Conservation (phyloP, 1,284 basidiomycete genomes). For the Microbotryum silenes-acaulis region DNA sequence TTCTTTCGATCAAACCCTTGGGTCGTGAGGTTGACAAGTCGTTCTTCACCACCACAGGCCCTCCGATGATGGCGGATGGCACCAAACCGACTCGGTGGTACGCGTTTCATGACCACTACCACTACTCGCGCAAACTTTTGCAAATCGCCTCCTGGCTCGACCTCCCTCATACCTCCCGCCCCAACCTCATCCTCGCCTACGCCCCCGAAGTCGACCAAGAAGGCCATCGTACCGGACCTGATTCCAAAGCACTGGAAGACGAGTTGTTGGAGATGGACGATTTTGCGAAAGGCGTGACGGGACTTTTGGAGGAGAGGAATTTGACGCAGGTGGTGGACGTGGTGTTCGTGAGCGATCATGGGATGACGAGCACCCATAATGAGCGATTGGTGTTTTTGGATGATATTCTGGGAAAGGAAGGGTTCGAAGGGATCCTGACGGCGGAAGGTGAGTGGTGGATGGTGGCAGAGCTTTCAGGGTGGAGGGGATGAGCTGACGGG, state of each 20-base stretch:
- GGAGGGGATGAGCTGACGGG: too few relatives aligned
- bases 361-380: constrained; percentile 67
- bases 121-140: constrained; percentile 59
- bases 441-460: constrained; percentile 53
- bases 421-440: constrained; percentile 55
- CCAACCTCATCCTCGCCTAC: constrained; percentile 56
- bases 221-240: constrained; percentile 69
- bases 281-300: constrained; percentile 63
- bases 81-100: constrained; percentile 51
- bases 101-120: constrained; percentile 51
- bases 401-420: constrained; percentile 65
- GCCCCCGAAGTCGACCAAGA: constrained; percentile 47
- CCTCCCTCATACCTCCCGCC: constrained; percentile 21
- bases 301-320: constrained; percentile 59
- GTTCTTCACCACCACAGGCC: constrained; percentile 59
- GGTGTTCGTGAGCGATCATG: constrained; percentile 85
- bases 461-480: background rate
- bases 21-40: too few relatives aligned
- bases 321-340: constrained; percentile 75
- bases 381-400: constrained; percentile 71
- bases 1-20: background rate
- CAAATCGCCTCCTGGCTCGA: constrained; percentile 51
- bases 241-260: constrained; percentile 59
- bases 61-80: constrained; percentile 59
- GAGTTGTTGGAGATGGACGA: constrained; percentile 62